phyloP scores from a whole-genome alignment of 768 basidiomycete species.

The Hypsizygus marmoreus region DNA sequence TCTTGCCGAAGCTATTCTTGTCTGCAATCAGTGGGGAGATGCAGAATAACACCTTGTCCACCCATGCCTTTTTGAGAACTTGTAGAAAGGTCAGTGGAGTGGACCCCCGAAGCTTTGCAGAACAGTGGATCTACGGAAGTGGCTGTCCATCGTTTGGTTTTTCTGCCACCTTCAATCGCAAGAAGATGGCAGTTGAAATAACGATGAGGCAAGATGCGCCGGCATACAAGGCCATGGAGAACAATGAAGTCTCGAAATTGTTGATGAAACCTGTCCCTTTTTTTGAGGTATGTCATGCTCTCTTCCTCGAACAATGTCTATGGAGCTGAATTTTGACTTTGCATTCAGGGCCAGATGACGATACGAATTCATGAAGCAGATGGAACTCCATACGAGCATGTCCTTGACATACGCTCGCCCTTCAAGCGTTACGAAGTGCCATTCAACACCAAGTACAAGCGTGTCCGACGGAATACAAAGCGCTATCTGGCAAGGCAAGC shows the following conservation, averaged over 20 bases:
- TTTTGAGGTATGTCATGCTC: slow-evolving; percentile 83
- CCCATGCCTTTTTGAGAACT: slow-evolving; percentile 85
- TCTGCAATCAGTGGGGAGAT: slow-evolving; percentile 93
- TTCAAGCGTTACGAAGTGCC: slow-evolving; percentile 98
- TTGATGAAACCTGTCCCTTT: slow-evolving; percentile 81
- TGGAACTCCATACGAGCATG: slow-evolving; percentile 98
- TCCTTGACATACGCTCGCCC: slow-evolving; percentile 82
- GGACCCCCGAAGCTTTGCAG: slow-evolving; percentile 89
- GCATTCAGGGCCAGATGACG: slow-evolving; percentile 89
- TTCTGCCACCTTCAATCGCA: slow-evolving; percentile 90
- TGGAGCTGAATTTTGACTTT: slow-evolving; percentile 3
- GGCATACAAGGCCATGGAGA: slow-evolving; percentile 71
- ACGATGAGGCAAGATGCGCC: slow-evolving; percentile 89
- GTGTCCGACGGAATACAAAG: slow-evolving; percentile 92
- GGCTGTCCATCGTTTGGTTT: slow-evolving; percentile 93
- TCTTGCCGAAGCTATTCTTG: slow-evolving; percentile 92
- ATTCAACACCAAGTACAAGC: slow-evolving; percentile 98
- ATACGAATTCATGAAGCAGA: slow-evolving; percentile 99
- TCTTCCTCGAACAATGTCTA: not conserved
- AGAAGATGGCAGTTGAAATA: slow-evolving; percentile 98
- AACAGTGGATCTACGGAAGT: slow-evolving; percentile 98
- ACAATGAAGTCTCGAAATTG: slow-evolving; percentile 64
- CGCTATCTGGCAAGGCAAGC: slow-evolving; percentile 93
- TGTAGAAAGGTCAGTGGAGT: slow-evolving; percentile 94
- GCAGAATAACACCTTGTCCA: slow-evolving; percentile 81